Base-by-base conservation (phyloP, 1,284 basidiomycete genomes). In the Mrakiaceae sp. region DNA sequence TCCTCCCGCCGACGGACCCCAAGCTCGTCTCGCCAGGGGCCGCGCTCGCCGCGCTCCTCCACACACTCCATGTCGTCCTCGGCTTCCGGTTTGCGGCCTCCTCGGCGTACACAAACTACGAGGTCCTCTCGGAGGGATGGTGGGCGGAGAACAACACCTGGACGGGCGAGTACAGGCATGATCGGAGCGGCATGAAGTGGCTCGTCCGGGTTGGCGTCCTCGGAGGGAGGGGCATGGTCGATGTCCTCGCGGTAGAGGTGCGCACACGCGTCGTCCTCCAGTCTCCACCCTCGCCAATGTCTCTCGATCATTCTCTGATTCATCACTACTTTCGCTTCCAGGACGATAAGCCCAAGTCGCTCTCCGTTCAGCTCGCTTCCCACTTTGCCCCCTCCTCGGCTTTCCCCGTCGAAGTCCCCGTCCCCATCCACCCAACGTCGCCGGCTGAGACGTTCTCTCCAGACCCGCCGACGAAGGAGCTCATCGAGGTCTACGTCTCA, bases 241-340 rank as follows among this genome's bases (percentile, higher is more conserved):
- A 77, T 58, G 78, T 72, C 2, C 76, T 76, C 68, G 77, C 77
- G n/a, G 67, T 72, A 1, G 75, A 79, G 70, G 78, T 79, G 64
- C 70, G 27, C 50, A n/a, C 27, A 47, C 27, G 27, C 27, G 27
- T 27, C 27, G 27, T 27, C 27, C 27, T 27, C 27, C 27, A 27
- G 1, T 52, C 42, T 4, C 52, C 12, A 40, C 16, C 8, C 16
- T 43, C 14, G n/a, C 4, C 46, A 43, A 8, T 46, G 10, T 27
- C 42, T 11, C 39, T 11, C 43, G 8, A 39, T 39, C 27, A 6
- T 42, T 39, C 53, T 7, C 10, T 12, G 48, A 5, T 12, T 54
- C 42, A 27, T 57, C 56, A 10, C 56, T 52, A 11, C 40, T 48
- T 50, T 58, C 48, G n/a, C 16, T 49, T 48, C 5, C 67, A 80